phyloP scores from a whole-genome alignment of 768 basidiomycete genomes.

The Lactarius akahatsu region DNA sequence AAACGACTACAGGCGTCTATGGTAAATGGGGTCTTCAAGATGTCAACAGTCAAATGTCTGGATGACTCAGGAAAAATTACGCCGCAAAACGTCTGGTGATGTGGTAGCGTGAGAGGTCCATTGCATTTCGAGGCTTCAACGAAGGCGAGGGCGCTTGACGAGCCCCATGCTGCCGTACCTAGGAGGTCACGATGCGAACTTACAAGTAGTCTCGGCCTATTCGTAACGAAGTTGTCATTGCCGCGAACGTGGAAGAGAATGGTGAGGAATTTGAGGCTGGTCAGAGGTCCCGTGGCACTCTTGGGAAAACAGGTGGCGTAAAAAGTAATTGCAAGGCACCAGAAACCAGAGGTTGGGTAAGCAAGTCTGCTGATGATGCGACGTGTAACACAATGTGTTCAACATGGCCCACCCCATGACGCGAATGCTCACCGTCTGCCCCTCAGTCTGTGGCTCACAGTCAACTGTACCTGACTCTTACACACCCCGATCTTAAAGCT shows the following conservation, averaged over 20 bases:
- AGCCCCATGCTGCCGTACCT: not conserved
- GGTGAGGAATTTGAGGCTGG: not conserved
- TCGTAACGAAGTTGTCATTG: not conserved
- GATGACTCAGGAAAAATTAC: not conserved
- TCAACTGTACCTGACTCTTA: conserved; percentile 1
- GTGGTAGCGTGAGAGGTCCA: conserved; percentile 7
- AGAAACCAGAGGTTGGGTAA: not conserved
- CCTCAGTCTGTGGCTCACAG: not conserved
- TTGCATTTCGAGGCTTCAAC: not conserved
- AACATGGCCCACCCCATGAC: conserved; percentile 9
- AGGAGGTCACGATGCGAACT: conserved; percentile 7
- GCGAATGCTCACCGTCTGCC: not conserved
- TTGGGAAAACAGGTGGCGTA: not conserved
- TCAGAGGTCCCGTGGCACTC: not conserved
- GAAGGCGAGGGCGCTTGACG: not conserved
- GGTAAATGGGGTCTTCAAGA: not conserved
- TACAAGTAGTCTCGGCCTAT: not conserved
- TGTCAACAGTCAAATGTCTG: not conserved
- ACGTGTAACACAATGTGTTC: conserved; percentile 3
- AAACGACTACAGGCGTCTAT: not conserved
- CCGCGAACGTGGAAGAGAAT: conserved; percentile 1
- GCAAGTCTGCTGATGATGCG: conserved; percentile 22
- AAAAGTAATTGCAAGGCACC: conserved; percentile 1
- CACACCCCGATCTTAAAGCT: not conserved
- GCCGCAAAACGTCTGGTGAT: not conserved